Evolutionary conservation across 768 basidiomycete species (phyloP).

Genomic region (Pisolithus tinctorius): DNA sequence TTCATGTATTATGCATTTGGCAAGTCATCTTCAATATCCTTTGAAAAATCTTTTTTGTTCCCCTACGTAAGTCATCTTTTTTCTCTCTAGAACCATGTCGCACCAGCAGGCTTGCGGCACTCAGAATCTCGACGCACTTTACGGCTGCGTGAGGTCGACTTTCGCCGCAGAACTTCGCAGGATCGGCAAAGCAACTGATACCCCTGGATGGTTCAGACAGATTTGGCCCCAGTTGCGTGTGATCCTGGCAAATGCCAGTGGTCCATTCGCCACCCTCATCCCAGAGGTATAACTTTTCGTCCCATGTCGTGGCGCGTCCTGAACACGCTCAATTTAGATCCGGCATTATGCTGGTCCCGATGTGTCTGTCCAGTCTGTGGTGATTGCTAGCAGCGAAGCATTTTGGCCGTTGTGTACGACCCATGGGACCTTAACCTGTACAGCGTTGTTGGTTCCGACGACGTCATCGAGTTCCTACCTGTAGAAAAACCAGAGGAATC

Average conservation of each 20-base stretch:
- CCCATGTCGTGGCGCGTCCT: slow-evolving; percentile 8
- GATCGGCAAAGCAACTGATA: slow-evolving; percentile 1
- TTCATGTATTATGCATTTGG: too few relatives aligned
- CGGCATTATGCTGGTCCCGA: slow-evolving; percentile 12
- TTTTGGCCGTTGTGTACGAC: slow-evolving; percentile 17
- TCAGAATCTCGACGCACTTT: too few relatives aligned
- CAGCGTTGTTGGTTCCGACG: slow-evolving; percentile 5
- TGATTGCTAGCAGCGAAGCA: slow-evolving; percentile 17
- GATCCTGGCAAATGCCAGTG: slow-evolving; percentile 16
- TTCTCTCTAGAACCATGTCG: too few relatives aligned
- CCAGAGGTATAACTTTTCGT: too few relatives aligned
- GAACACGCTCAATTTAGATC: slow-evolving; percentile 5
- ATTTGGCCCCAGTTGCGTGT: slow-evolving; percentile 14
- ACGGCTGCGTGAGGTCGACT: too few relatives aligned
- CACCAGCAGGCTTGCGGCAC: too few relatives aligned
- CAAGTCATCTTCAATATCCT: too few relatives aligned
- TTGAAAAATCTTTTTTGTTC: too few relatives aligned
- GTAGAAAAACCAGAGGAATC: slow-evolving; percentile 16
- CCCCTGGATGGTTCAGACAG: slow-evolving; percentile 13
- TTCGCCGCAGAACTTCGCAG: slow-evolving; percentile 4
- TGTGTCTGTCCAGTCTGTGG: slow-evolving; percentile 14
- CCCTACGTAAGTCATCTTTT: too few relatives aligned
- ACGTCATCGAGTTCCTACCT: background rate
- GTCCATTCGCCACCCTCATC: slow-evolving; percentile 6
- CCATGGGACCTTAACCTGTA: slow-evolving; percentile 14